Evolutionary conservation across 2,329 filamentous ascomycete genomes (phyloP).

Genomic region (Fusarium poae): DNA sequence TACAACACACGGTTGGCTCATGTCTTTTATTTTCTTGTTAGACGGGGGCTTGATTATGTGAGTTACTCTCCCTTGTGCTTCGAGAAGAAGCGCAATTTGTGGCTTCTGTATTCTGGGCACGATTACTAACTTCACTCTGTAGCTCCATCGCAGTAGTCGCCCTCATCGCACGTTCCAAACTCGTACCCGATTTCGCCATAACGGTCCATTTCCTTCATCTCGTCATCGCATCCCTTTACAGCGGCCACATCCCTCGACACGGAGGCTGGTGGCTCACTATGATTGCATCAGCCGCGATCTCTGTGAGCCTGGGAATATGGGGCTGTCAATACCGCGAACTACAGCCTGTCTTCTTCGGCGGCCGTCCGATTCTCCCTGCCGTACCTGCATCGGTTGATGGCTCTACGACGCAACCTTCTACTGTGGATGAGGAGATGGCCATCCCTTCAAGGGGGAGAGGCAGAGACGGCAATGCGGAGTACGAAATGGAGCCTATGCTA

Average conservation of each 20-base stretch:
- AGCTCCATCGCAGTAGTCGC: constrained; percentile 88
- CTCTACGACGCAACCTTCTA: constrained; percentile 38
- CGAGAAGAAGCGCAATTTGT: constrained; percentile 1
- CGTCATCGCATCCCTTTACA: constrained; percentile 81
- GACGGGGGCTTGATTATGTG: constrained; percentile 67
- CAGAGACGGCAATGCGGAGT: constrained; percentile 69
- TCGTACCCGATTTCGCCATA: constrained; percentile 93
- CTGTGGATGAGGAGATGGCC: constrained; percentile 63
- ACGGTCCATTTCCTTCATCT: constrained; percentile 90
- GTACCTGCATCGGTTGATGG: constrained; percentile 24
- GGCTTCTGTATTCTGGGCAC: neutral
- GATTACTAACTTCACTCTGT: constrained; percentile 19
- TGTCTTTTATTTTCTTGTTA: constrained; percentile 69
- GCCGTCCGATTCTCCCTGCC: constrained; percentile 58
- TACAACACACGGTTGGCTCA: constrained; percentile 72
- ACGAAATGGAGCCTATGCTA: constrained; percentile 71
- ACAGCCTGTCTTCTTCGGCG: constrained; percentile 87
- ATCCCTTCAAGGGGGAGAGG: constrained; percentile 66
- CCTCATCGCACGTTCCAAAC: constrained; percentile 88
- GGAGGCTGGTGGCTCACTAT: constrained; percentile 86
- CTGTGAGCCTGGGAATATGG: constrained; percentile 81
- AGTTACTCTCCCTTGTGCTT: constrained; percentile 39
- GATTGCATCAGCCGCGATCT: constrained; percentile 60
- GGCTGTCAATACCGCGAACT: constrained; percentile 92
- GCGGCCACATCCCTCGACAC: constrained; percentile 79